Conservation (phyloP, 2,329 filamentous ascomycete genomes). For the Apiospora hydei region DNA sequence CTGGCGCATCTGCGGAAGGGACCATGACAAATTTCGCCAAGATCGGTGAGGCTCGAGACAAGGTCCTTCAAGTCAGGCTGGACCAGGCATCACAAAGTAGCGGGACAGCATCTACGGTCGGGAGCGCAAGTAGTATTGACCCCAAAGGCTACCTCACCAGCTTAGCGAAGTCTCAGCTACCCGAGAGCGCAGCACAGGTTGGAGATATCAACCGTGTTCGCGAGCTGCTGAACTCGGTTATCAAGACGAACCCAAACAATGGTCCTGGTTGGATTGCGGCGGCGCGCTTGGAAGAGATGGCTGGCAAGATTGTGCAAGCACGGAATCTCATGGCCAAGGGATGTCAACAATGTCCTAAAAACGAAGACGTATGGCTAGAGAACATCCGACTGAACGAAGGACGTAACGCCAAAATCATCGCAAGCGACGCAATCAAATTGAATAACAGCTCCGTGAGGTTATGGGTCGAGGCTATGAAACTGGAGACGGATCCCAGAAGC, state of each 20-base stretch:
- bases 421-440: slow-evolving; percentile 88
- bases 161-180: slow-evolving; percentile 80
- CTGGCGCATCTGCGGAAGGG: slow-evolving; percentile 67
- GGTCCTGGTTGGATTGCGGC: slow-evolving; percentile 96
- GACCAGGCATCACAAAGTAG: slow-evolving; percentile 80
- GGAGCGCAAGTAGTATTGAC: slow-evolving; percentile 90
- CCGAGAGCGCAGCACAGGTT: slow-evolving; percentile 81
- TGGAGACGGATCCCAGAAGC: slow-evolving; percentile 81
- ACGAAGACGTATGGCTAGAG: slow-evolving; percentile 94
- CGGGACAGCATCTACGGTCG: slow-evolving; percentile 71
- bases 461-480: slow-evolving; percentile 94
- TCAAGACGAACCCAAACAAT: slow-evolving; percentile 95
- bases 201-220: slow-evolving; percentile 95
- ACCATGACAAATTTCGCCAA: slow-evolving; percentile 98
- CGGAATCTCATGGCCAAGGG: slow-evolving; percentile 88
- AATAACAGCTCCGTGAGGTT: slow-evolving; percentile 88
- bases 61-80: slow-evolving; percentile 91
- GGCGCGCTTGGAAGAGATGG: slow-evolving; percentile 88
- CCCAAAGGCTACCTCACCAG: slow-evolving; percentile 96
- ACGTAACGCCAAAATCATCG: slow-evolving; percentile 94
- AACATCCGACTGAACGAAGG: slow-evolving; percentile 92
- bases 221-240: slow-evolving; percentile 92
- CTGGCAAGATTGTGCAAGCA: slow-evolving; percentile 89
- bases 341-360: slow-evolving; percentile 90
- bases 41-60: slow-evolving; percentile 94